These are phyloP conservation scores for Colletotrichum sp. DNA, from an alignment of 2,329 filamentous ascomycete genomes.

Conservation along the genomic window DNA sequence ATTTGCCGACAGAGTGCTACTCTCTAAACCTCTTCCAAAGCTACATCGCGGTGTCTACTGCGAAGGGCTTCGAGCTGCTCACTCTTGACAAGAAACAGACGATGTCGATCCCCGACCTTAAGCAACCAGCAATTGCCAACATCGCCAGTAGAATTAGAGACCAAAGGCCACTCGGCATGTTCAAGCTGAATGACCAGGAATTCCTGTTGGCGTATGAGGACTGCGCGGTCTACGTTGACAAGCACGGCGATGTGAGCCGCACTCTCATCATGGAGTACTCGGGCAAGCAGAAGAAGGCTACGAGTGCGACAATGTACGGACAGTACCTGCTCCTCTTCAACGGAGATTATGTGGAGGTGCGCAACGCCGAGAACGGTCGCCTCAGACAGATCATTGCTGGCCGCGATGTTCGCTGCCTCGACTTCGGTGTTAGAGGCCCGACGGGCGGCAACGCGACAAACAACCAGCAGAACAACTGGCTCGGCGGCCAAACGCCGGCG, in stretches of 20 bases:
- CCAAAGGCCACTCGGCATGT: conserved; percentile 92
- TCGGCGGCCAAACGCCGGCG: conserved; percentile 33
- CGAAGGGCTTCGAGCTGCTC: conserved; percentile 93
- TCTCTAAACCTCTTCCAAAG: conserved; percentile 96
- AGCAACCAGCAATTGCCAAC: conserved; percentile 77
- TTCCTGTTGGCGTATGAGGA: conserved; percentile 95
- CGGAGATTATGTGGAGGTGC: conserved; percentile 94
- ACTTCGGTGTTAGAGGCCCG: conserved; percentile 76
- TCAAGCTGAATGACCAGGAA: conserved; percentile 88
- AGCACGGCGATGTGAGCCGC: conserved; percentile 93
- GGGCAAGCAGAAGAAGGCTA: conserved; percentile 81
- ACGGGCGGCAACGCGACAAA: conserved; percentile 51
- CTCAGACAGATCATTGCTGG: conserved; percentile 94
- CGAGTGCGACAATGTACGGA: conserved; percentile 85
- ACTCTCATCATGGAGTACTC: conserved; percentile 99
- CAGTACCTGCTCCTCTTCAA: conserved; percentile 94
- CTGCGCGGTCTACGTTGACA: conserved; percentile 97
- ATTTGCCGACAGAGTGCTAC: conserved; percentile 94
- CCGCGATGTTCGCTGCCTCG: conserved; percentile 83
- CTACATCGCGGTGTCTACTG: conserved; percentile 88
- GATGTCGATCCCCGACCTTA: conserved; percentile 90
- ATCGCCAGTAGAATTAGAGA: conserved; percentile 85
- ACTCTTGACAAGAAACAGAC: conserved; percentile 97
- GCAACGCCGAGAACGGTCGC: conserved; percentile 94
- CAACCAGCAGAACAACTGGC: conserved; percentile 30